Conservation (phyloP, 352 stramenopile genomes). For the Phytophthora palmivora region DNA sequence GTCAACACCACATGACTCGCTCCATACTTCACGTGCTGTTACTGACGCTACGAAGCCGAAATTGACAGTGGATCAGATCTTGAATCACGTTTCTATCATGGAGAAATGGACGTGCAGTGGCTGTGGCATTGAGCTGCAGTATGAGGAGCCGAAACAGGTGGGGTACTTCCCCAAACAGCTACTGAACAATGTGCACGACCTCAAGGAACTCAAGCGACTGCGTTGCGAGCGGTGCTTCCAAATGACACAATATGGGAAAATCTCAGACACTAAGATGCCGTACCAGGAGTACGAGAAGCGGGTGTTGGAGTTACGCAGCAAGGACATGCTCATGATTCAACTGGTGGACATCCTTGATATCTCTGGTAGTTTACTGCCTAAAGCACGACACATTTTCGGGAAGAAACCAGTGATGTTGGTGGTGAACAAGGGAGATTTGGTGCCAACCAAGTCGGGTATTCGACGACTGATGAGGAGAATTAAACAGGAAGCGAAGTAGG, state of each 20-base stretch:
- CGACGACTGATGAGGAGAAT: conserved; percentile 84
- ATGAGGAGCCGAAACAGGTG: conserved; percentile 61
- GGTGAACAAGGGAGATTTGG: conserved; percentile 92
- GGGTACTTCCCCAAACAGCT: conserved; percentile 76
- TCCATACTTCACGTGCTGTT: neutral
- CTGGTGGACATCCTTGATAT: conserved; percentile 94
- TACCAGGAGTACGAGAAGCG: conserved; percentile 91
- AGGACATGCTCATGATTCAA: conserved; percentile 92
- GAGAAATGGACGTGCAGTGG: conserved; percentile 85
- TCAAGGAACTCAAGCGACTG: conserved; percentile 80
- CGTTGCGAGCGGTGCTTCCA: conserved; percentile 90
- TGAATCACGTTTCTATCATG: conserved; percentile 83
- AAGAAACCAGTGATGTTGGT: conserved; percentile 92
- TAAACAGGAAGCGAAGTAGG: conserved; percentile 75
- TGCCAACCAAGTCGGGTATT: conserved; percentile 85
- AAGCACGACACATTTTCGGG: conserved; percentile 86
- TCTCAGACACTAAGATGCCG: conserved; percentile 82
- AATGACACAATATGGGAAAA: conserved; percentile 89
- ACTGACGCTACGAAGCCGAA: conserved; percentile 1
- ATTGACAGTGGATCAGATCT: conserved; percentile 64
- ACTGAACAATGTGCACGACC: conserved; percentile 65
- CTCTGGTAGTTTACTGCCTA: conserved; percentile 86
- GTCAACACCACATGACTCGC: neutral
- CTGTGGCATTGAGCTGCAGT: conserved; percentile 85
- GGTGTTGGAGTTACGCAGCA: conserved; percentile 82